Evolutionary conservation across 2,329 filamentous ascomycete genomes (phyloP).

Genomic region (Stachybotrys chlorohalonatus): DNA sequence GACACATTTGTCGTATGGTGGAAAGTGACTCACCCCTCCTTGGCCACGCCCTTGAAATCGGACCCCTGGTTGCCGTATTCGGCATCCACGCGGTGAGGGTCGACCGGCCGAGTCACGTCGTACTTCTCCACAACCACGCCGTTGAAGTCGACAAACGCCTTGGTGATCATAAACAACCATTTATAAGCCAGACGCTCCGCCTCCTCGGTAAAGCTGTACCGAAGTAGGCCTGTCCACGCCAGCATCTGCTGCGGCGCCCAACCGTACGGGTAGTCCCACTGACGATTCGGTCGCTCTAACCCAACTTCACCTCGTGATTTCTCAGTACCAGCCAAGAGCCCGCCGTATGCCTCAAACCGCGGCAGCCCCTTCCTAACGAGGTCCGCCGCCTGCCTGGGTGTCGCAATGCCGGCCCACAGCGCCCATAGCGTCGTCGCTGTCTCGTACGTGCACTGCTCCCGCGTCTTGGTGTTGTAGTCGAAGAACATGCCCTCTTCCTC

Average conservation of each 20-base stretch:
- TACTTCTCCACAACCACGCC: conserved; percentile 99
- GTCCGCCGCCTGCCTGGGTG: conserved; percentile 73
- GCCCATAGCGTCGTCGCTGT: conserved; percentile 94
- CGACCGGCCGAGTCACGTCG: conserved; percentile 82
- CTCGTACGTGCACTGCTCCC: conserved; percentile 77
- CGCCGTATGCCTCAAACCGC: conserved; percentile 79
- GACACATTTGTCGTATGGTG: conserved; percentile 2
- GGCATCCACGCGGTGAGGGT: conserved; percentile 88
- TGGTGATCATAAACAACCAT: conserved; percentile 98
- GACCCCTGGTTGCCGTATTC: conserved; percentile 97
- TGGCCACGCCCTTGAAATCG: conserved; percentile 91
- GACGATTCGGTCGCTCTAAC: conserved; percentile 79
- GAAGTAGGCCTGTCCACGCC: conserved; percentile 85
- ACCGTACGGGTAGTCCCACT: conserved; percentile 97
- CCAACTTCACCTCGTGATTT: conserved; percentile 75
- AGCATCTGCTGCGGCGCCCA: conserved; percentile 99
- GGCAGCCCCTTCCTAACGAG: conserved; percentile 78
- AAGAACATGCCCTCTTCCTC: conserved; percentile 93
- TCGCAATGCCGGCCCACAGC: conserved; percentile 87
- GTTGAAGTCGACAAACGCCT: conserved; percentile 97
- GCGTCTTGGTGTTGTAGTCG: conserved; percentile 83
- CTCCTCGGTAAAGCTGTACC: conserved; percentile 87
- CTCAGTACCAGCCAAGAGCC: conserved; percentile 81
- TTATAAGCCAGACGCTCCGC: conserved; percentile 87
- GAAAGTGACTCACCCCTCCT: conserved; percentile 69